A percentile compares a stretch with the other conserved stretches of the same genome.
Evolutionary conservation across 805 yeast species (phyloP).

Genomic region (Saturnispora sekii): DNA sequence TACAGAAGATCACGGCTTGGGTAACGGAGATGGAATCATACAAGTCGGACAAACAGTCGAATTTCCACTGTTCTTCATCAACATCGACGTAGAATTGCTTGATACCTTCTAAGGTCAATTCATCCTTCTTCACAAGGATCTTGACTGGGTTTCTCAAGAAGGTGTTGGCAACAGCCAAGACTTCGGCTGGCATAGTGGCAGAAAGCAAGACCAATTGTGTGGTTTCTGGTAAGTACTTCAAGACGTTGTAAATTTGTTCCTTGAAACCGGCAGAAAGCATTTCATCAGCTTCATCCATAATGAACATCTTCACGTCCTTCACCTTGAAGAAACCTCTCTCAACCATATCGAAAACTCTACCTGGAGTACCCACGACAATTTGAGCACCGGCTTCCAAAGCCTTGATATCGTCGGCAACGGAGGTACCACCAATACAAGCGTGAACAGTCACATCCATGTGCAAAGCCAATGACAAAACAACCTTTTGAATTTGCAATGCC

Average conservation of each 20-base stretch:
- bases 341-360: slow-evolving; percentile 94
- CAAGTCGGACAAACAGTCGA: slow-evolving; percentile 87
- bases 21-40: slow-evolving; percentile 94
- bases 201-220: slow-evolving; percentile 92
- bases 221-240: slow-evolving; percentile 74
- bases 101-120: slow-evolving; percentile 90
- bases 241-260: slow-evolving; percentile 91
- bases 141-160: slow-evolving; percentile 94
- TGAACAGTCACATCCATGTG: slow-evolving; percentile 87
- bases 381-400: slow-evolving; percentile 82
- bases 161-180: slow-evolving; percentile 79
- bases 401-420: slow-evolving; percentile 77
- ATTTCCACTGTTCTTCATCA: slow-evolving; percentile 89
- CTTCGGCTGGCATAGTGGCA: slow-evolving; percentile 93
- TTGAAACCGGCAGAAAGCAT: slow-evolving; percentile 88
- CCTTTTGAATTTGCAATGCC: slow-evolving; percentile 93
- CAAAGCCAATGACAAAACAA: slow-evolving; percentile 79
- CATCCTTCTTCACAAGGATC: slow-evolving; percentile 91
- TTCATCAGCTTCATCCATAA: slow-evolving; percentile 98
- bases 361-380: slow-evolving; percentile 96
- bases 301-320: slow-evolving; percentile 81
- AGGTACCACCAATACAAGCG: slow-evolving; percentile 97
- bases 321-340: slow-evolving; percentile 79
- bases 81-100: slow-evolving; percentile 87
- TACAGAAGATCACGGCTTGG: slow-evolving; percentile 96